Conservation (phyloP, 148 eudicot species). For the Gaultheria prostrata region DNA sequence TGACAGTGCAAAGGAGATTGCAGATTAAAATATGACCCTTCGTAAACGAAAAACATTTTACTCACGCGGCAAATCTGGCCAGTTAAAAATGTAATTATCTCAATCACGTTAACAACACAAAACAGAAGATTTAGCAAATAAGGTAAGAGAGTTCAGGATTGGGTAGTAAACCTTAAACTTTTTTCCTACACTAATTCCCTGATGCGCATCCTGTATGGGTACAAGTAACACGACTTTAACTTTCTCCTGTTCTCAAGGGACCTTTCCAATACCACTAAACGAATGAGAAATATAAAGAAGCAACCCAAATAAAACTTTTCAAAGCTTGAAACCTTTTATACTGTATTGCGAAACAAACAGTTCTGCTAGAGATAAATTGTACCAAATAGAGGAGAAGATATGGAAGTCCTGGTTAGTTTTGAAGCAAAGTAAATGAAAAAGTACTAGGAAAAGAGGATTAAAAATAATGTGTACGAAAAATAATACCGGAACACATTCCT, state of each 20-base stretch:
- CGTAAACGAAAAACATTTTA: neutral
- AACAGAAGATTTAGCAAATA: neutral
- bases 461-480: neutral
- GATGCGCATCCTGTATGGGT: neutral
- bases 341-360: neutral
- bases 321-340: neutral
- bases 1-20: constrained; percentile 6
- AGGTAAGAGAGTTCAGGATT: neutral
- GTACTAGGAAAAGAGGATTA: neutral
- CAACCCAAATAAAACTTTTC: neutral
- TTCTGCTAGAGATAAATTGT: neutral
- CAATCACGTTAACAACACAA: neutral
- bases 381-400: neutral
- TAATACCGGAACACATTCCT: neutral
- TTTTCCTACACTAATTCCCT: neutral
- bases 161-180: neutral
- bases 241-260: neutral
- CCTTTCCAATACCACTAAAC: neutral
- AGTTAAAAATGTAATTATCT: neutral
- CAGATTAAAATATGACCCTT: neutral
- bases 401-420: neutral
- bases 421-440: neutral
- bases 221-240: neutral
- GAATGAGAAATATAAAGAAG: neutral
- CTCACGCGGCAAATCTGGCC: neutral